Evolutionary conservation across 495 filamentous ascomycete genomes (phyloP), one percentile per base, ranked within the genome.

Genomic region (Hypoxylon lienhwacheense): DNA sequence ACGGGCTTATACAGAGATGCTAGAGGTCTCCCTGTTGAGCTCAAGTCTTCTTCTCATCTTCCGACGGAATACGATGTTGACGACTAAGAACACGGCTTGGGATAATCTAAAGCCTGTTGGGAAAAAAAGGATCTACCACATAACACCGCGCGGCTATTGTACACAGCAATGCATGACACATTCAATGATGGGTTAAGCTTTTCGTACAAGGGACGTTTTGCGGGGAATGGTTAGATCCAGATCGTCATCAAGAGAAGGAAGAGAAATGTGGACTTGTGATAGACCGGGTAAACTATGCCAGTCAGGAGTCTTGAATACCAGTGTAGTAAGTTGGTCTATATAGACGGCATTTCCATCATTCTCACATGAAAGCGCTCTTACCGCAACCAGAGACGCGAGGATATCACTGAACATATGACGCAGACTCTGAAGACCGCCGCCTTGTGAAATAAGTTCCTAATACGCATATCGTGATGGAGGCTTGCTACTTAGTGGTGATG

Each of bases 141-240:
- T 55, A 41, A 35, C 44, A 25, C 39, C 40, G 57, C 57, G 57
- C 51, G 57, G 57, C 46, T 55, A 55, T 60, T 55, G 52, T 45
- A 20, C 45, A 33, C 3, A 15, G 1, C 45, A 29, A 55, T 46
- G 34, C 21, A 46, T 6, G 25, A 26, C 43, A 20, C 6, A 34
- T 39, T 39, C 20, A 46, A 12, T 28, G 33, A 51, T 11, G 29
- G 28, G 39, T 46, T n/a, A 61, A 55, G 51, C 51, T 55, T 61
- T 55, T 55, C 19, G 32, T 28, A 10, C 51, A 43, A 34, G 51
- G 45, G 20, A 41, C 7, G 4, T 7, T 14, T 41, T 50, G 57
- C 57, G 57, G 57, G 57, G 57, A 36, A 51, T 42, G 26, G 6
- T 40, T 35, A 51, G 51, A 61, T 61, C 46, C 21, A 51, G 51